Base-by-base conservation (phyloP, 2,329 filamentous ascomycete genomes). In the Coniella vitis region DNA sequence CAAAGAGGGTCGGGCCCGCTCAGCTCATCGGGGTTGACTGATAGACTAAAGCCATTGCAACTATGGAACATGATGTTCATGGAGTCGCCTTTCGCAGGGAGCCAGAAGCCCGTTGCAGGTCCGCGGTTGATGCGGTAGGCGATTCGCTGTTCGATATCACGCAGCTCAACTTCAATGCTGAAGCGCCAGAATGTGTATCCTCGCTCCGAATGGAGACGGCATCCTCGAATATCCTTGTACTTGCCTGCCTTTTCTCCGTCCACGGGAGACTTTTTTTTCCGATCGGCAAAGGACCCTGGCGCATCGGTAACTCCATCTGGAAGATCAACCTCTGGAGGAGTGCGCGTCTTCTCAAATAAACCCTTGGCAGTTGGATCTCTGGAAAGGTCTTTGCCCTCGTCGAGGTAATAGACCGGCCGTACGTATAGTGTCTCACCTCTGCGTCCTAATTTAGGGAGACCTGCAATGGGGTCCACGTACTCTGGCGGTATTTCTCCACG, bases 1-100 rank as follows among this genome's bases (percentile, higher is more conserved):
- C 94, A 98, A 68, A 98, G 76, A 1, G 93, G 93, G 67, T 98
- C 93, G 0, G 94, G 93, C 0, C 93, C 93, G 61, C 85, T 93
- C 63, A 96, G 85, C 39, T 83, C 76, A 61, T 94, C 78, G 0
- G 89, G 71, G 54, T 95, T 83, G 20, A 87, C 86, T 49, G 79
- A 85, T 45, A 85, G 65, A 58, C 88, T 91, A 71, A 98, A 98
- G 2, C 94, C 93, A 64, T 98, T 98, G 71, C 93, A 95, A 63
- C 87, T 95, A 70, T 97, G 81, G 69, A 96, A 98, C 90, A 97
- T 95, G 63, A 96, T 87, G 69, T 97, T 96, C 93, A 98, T 98
- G 2, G 86, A 80, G 63, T 95, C 78, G 14, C 82, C 85, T 43
- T 76, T 79, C 29, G 85, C 86, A 4, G 94, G 93, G 1, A 98